Evolutionary conservation across 768 basidiomycete genomes (phyloP), one percentile per base, ranked within the genome.

Genomic region (Suillus paluster): DNA sequence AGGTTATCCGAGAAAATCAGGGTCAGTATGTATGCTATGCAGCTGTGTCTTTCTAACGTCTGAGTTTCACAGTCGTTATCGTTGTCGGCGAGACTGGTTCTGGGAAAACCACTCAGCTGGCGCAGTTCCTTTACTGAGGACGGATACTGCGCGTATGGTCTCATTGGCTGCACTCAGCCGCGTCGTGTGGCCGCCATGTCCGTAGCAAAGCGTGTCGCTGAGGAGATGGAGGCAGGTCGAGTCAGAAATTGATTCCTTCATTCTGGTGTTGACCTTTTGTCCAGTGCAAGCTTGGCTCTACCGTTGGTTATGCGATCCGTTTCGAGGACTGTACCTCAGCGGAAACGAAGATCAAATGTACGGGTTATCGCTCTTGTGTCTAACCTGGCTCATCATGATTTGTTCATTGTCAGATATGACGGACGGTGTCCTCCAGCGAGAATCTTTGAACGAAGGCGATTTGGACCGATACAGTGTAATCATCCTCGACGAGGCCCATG

Each of bases 71-170:
- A 97, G 97, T 99, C 41, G 81, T 92, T 52, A 87, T 99, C 60
- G 94, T 99, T 42, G 92, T 99, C 44, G 97, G 97, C n/a, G 97
- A 99, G 77, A 99, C 97, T n/a, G 97, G 97, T 11, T 99, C 97
- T 0, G 97, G 97, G 7, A 99, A 99, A 79, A 99, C 97, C 1
- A 99, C 97, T 0, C 97, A 99, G 73, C 80, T 99, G 7, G 81
- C 93, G 0, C 97, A 99, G 71, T 99, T 95, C 78, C 75, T 99
- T 64, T 94, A 98, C n/a, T 71, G 97, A 99, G 73, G 97, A 99
- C 64, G 97, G 97, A 0, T 99, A 97, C 75, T 93, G 95, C 66
- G 73, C 84, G 5, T 84, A 88, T 77, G 97, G 97, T 19, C 83
- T 99, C 46, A 88, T 99, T 55, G 97, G 97, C 12, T 99, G 97